Conservation (phyloP, 129 eudicot species). For the Mikania micrantha region DNA sequence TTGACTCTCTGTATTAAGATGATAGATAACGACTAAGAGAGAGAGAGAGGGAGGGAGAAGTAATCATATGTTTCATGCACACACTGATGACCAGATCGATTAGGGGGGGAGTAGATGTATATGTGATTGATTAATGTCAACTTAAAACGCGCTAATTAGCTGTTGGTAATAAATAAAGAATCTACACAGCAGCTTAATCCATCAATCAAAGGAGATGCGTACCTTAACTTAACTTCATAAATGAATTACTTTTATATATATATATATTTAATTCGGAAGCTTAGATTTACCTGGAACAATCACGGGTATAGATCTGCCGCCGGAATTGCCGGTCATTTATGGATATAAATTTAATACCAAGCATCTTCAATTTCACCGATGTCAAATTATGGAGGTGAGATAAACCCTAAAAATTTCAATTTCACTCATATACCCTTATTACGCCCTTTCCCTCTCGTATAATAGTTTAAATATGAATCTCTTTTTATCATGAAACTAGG, state of each 20-base stretch:
- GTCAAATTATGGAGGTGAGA: constrained; percentile 11
- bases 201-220: constrained; percentile 21
- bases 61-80: not conserved
- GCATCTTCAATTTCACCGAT: constrained; percentile 2
- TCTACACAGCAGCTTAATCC: too few relatives aligned
- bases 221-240: not conserved
- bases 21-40: constrained; percentile 18
- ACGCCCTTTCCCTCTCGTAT: too few relatives aligned
- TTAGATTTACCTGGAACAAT: constrained; percentile 14
- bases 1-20: not conserved
- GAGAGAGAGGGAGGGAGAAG: not conserved
- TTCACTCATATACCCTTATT: too few relatives aligned
- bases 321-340: constrained; percentile 18
- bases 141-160: constrained; percentile 23
- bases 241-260: too few relatives aligned
- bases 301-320: constrained; percentile 20
- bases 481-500: too few relatives aligned
- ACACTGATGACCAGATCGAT: constrained; percentile 1
- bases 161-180: not conserved
- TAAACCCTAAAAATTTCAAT: constrained; percentile 13
- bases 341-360: not conserved
- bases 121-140: constrained; percentile 26
- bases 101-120: constrained; percentile 14
- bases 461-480: too few relatives aligned
- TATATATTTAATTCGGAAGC: not conserved